Base-by-base conservation (phyloP, 768 basidiomycete species). In the Solioccasus polychromus region DNA sequence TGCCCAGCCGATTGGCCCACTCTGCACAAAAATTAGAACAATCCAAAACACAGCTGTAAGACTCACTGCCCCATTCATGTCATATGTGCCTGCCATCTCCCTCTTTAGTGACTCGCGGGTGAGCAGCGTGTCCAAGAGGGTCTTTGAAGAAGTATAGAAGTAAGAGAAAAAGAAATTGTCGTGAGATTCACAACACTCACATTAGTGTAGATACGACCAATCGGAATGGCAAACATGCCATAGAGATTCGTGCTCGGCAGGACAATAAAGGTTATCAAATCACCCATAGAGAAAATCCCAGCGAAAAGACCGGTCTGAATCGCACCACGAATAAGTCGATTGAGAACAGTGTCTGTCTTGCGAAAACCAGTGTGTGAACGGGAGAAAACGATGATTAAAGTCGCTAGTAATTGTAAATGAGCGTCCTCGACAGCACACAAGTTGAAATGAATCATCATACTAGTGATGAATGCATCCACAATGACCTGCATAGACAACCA, bases 291-390 rank as follows among this genome's bases (percentile, higher is more conserved):
- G 44, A 50, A 50, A 15, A 42, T 38, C 2, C 24, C 19, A 1
- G 49, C 15, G 4, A 51, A 34, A 22, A 51, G 22, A 12, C 46
- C 46, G 1, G 49, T 39, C 23, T 42, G 49, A 31, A 51, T 48
- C 6, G 45, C 46, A 30, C 40, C 49, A n/a, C 46, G 40, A 24
- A 48, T 48, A 15, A 51, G 20, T 19, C 31, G 40, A 18, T 48
- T 48, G 20, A 51, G 15, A 17, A 78, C 68, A 0, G 68, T 74
- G 50, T 82, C 77, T 5, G 74, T 80, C 51, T 63, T 71, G 14
- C 63, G 65, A 59, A 78, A 76, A n/a, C 80, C 78, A 15, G 78
- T 80, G 41, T 72, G 68, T 5, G 71, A 71, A 26, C 39, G 44
- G 8, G 12, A 38, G 25, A 29, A 18, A 9, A 39, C 4, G 9